A percentile compares a stretch with the other conserved stretches of the same genome.
Conservation (phyloP, 176 grass and related monocot genomes). For the Eleusine indica region DNA sequence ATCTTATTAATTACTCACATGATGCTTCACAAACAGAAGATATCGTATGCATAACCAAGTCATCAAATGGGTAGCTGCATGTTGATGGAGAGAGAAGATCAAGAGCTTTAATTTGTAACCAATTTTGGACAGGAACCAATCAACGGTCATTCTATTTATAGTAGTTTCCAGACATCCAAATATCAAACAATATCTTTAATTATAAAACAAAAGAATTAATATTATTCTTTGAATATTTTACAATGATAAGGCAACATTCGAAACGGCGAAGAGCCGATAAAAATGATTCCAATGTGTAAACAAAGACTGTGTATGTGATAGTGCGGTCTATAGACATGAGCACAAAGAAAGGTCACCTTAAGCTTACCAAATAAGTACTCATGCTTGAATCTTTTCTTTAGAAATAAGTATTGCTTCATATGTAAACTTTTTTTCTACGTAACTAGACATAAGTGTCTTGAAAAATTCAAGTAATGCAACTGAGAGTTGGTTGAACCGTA, state of each 20-base stretch:
- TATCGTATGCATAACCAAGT: neutral
- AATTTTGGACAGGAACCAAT: slow-evolving; percentile 4
- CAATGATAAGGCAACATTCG: neutral
- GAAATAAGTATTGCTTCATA: neutral
- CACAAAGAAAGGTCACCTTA: slow-evolving; percentile 8
- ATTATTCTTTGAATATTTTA: neutral
- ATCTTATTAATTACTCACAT: neutral
- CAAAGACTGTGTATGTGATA: slow-evolving; percentile 27
- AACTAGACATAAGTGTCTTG: neutral
- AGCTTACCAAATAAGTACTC: neutral
- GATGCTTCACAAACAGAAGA: neutral
- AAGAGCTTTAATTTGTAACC: slow-evolving; percentile 16
- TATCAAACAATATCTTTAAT: neutral
- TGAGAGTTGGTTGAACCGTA: neutral
- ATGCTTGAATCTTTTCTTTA: neutral
- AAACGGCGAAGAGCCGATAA: neutral
- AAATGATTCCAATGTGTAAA: slow-evolving; percentile 23
- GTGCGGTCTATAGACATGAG: neutral
- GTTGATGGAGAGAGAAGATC: neutral
- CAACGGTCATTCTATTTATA: neutral
- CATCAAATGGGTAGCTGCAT: neutral
- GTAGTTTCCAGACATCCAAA: neutral
- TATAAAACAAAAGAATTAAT: neutral
- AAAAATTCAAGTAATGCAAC: neutral
- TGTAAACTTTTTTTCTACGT: neutral